Evolutionary conservation across 2,329 filamentous ascomycete species (phyloP), one percentile per base, ranked within the genome.

Genomic region (Trichocomaceae sp.): DNA sequence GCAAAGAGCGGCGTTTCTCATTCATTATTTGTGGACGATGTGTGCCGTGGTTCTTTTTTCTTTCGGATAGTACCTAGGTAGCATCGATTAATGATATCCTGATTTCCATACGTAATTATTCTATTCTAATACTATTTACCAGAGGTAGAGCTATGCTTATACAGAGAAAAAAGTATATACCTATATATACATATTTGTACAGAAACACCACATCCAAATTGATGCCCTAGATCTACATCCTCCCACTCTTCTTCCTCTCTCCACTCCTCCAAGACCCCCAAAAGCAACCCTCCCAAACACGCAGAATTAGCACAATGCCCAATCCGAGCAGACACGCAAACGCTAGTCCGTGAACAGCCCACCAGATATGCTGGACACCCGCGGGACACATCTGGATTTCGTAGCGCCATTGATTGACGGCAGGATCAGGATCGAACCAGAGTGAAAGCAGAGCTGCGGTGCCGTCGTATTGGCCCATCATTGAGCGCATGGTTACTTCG

Each of bases 401-500:
- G 61, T 88, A 88, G 60, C 79, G 79, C 93, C 93, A 99, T 68
- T 87, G 83, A 77, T 83, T 85, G 1, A 72, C 70, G 1, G 61
- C 63, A 2, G 62, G 58, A 2, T 79, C 75, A 54, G 81, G 71
- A 68, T 97, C 89, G 66, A 92, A 97, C 92, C 92, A 99, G 0
- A 88, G 80, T 58, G 87, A 93, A 41, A 99, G 72, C 42, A 99
- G 77, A 0, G 90, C 93, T 0, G 90, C 90, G 67, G 96, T 93
- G 19, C 93, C 93, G n/a, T 84, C 86, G 71, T 87, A 99, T 55
- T 88, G 88, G 54, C 93, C 93, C 93, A 99, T 99, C 90, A 99
- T 97, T 70, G 90, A 96, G 57, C 91, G 84, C 2, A 99, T 87
- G 0, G 93, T 99, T 60, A 97, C 83, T 72, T 99, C 93, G 26